These are phyloP conservation scores for Corynespora cassiicola DNA, from an alignment of 2,329 filamentous ascomycete species.

Conservation along the genomic window DNA sequence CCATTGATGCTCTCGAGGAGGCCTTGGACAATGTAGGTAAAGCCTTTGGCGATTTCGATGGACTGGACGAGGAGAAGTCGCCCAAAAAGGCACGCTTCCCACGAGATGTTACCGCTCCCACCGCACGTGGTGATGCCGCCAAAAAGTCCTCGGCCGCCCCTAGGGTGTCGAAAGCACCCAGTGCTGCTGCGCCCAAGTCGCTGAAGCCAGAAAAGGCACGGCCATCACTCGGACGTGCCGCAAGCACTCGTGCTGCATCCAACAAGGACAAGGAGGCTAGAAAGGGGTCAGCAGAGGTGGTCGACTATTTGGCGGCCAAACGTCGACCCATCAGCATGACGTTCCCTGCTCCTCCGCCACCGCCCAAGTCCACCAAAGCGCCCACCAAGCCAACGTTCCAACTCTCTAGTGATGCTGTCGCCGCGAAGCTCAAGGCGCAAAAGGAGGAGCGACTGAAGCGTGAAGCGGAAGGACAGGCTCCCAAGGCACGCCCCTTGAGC, in stretches of 20 bases:
- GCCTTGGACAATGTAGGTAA: slow-evolving; percentile 56
- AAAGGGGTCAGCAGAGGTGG: slow-evolving; percentile 29
- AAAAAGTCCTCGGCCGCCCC: slow-evolving; percentile 15
- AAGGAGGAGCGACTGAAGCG: slow-evolving; percentile 56
- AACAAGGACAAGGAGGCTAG: slow-evolving; percentile 22
- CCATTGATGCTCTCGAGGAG: slow-evolving; percentile 59
- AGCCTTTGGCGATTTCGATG: slow-evolving; percentile 43
- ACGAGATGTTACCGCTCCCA: slow-evolving; percentile 10
- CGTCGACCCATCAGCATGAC: slow-evolving; percentile 55
- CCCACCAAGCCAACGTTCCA: slow-evolving; percentile 59
- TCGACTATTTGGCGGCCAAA: slow-evolving; percentile 51
- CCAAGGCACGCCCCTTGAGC: slow-evolving; percentile 50
- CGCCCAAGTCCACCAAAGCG: slow-evolving; percentile 57
- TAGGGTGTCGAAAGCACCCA: slow-evolving; percentile 35
- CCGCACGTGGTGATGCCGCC: slow-evolving; percentile 1
- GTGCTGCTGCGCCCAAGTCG: slow-evolving; percentile 29
- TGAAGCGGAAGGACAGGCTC: slow-evolving; percentile 46
- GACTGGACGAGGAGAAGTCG: slow-evolving; percentile 37
- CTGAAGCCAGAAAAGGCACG: slow-evolving; percentile 29
- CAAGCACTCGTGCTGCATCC: slow-evolving; percentile 31
- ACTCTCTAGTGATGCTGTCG: slow-evolving; percentile 60
- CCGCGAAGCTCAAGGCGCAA: slow-evolving; percentile 59
- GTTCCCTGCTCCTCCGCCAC: slow-evolving; percentile 55
- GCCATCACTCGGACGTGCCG: slow-evolving; percentile 30
- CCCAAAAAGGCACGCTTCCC: slow-evolving; percentile 25